phyloP scores from a whole-genome alignment of 2,329 filamentous ascomycete genomes.

The Ascochyta pisi region DNA sequence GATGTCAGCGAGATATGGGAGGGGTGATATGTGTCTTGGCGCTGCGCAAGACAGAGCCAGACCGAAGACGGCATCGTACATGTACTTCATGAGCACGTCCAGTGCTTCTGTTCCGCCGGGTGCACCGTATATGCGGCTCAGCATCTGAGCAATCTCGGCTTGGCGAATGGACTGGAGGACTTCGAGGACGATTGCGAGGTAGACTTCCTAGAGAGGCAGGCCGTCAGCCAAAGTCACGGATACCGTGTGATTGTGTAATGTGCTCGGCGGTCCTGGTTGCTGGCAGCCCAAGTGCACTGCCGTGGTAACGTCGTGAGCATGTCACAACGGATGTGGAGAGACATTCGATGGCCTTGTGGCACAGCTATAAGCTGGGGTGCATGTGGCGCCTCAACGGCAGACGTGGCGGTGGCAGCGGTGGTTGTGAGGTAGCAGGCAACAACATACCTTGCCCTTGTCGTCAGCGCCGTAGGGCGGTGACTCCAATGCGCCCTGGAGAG shows the following conservation, averaged over 20 bases:
- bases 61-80: constrained; percentile 66
- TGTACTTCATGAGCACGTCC: constrained; percentile 97
- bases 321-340: constrained; percentile 27
- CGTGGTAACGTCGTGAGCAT: constrained; percentile 29
- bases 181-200: constrained; percentile 87
- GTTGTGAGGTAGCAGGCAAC: constrained; percentile 23
- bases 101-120: constrained; percentile 83
- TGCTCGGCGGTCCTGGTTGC: constrained; percentile 25
- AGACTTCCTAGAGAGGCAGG: constrained; percentile 69
- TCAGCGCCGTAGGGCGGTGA: constrained; percentile 75
- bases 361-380: constrained; percentile 18
- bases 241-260: constrained; percentile 28
- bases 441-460: constrained; percentile 60
- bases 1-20: background rate
- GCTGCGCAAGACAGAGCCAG: background rate
- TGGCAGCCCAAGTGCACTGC: constrained; percentile 34
- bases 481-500: constrained; percentile 82
- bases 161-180: constrained; percentile 96
- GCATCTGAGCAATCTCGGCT: constrained; percentile 89
- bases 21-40: too few relatives aligned
- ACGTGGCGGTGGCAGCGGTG: constrained; percentile 9
- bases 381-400: constrained; percentile 5
- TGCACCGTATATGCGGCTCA: constrained; percentile 79
- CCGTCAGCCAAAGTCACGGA: constrained; percentile 38
- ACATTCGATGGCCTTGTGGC: constrained; percentile 28